Base-by-base conservation (phyloP, 2,329 filamentous ascomycete genomes). In the Exophiala mesophila region DNA sequence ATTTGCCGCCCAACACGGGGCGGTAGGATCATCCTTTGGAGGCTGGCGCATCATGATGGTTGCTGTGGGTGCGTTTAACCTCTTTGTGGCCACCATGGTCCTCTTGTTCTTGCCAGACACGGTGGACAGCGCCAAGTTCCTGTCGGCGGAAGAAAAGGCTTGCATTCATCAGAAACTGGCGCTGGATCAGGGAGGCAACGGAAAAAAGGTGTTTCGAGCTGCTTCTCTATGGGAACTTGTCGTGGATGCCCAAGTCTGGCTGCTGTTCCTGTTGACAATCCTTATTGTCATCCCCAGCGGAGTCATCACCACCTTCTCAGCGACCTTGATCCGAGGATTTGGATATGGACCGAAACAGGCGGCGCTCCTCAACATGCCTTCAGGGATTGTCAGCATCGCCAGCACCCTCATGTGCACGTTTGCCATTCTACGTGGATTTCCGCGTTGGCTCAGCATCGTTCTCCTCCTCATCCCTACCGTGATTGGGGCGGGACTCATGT, bases 171-270 rank as follows among this genome's bases (percentile, higher is more conserved):
- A 70, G 40, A 63, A 69, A 0, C 59, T 74, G 0, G 59, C 66
- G 3, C 60, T 62, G 26, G 71, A 73, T 24, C 65, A 70, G 37
- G 73, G 68, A 1, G 72, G 72, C 5, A 71, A 73, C 12, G 66
- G 72, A 29, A 73, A 70, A 55, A 70, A 72, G 39, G 60, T 66
- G 30, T 70, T 74, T 56, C 21, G 32, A 7, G 18, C n/a, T 6
- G n/a, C 21, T 10, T 30, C 21, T 12, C n/a, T 39, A 4, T 30
- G 21, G 36, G 36, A 39, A 19, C 10, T 39, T 21, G 13, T 39
- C 23, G 35, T 40, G 6, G 66, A 73, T 28, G 59, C 66, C 1
- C 69, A 73, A 37, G 65, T 71, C 1, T 70, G 61, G 52, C 53
- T 69, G 16, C 58, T 69, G 26, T 52, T 53, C 19, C 40, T 69